Percentiles rank a stretch among this genome's conserved stretches.
Conservation (phyloP, 495 filamentous ascomycete species). For the Xeromyces bisporus region DNA sequence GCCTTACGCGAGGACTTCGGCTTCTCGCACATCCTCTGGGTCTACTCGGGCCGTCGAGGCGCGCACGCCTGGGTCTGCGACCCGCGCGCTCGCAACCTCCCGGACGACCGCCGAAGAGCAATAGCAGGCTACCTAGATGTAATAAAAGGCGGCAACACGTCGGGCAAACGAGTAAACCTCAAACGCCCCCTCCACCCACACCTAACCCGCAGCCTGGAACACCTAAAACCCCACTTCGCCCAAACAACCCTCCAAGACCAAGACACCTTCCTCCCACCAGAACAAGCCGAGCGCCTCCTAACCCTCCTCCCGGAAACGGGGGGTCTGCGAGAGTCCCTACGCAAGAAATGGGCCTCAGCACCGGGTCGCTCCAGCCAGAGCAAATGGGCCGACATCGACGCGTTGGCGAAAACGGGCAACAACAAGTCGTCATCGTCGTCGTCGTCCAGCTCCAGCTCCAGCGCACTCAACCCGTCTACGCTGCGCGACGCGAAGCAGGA, state of each 20-base stretch:
- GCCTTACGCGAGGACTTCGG: slow-evolving; percentile 86
- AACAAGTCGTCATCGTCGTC: too few relatives aligned
- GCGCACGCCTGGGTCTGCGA: slow-evolving; percentile 99
- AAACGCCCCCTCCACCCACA: slow-evolving; percentile 83
- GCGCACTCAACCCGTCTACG: slow-evolving; percentile 41
- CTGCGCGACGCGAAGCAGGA: slow-evolving; percentile 86
- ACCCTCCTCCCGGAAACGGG: slow-evolving; percentile 61
- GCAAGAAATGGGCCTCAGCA: slow-evolving; percentile 77
- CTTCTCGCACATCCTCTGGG: slow-evolving; percentile 93
- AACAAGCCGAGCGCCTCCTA: slow-evolving; percentile 57
- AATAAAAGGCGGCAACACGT: slow-evolving; percentile 63
- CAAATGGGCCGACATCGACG: slow-evolving; percentile 91
- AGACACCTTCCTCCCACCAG: slow-evolving; percentile 59
- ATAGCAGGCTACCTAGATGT: slow-evolving; percentile 80
- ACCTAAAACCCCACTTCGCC: slow-evolving; percentile 64
- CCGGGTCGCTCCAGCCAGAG: slow-evolving; percentile 53
- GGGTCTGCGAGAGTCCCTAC: slow-evolving; percentile 53
- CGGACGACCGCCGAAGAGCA: slow-evolving; percentile 67
- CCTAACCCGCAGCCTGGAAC: slow-evolving; percentile 65
- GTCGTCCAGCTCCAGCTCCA: too few relatives aligned
- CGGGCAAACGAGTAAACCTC: slow-evolving; percentile 75
- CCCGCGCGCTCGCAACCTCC: slow-evolving; percentile 60
- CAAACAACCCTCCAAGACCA: slow-evolving; percentile 64
- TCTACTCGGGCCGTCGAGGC: slow-evolving; percentile 91
- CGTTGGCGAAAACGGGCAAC: slow-evolving; percentile 55